phyloP scores from a whole-genome alignment of 208 protist species.

The Trypanosoma avium region DNA sequence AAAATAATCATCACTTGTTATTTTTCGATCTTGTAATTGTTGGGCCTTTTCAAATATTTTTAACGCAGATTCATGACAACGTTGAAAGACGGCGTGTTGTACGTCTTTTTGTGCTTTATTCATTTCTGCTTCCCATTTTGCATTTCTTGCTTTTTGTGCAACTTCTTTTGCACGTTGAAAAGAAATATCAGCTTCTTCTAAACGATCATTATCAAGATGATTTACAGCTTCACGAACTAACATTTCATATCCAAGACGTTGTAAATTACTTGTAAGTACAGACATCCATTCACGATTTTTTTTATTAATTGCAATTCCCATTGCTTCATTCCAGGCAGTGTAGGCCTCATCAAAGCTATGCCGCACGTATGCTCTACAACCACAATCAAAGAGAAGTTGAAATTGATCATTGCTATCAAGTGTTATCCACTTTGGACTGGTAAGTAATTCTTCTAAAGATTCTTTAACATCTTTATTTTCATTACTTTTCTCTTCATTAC shows the following conservation, averaged over 20 bases:
- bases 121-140: constrained; percentile 83
- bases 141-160: constrained; percentile 83
- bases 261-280: constrained; percentile 85
- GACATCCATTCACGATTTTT: constrained; percentile 92
- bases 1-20: constrained; percentile 78
- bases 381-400: constrained; percentile 78
- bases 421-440: constrained; percentile 29
- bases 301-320: constrained; percentile 69
- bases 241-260: constrained; percentile 90
- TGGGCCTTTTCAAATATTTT: constrained; percentile 71
- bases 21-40: constrained; percentile 23
- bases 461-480: not conserved
- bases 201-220: constrained; percentile 57
- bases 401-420: constrained; percentile 68
- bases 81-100: constrained; percentile 82
- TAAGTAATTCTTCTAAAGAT: constrained; percentile 13
- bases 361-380: constrained; percentile 73
- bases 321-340: constrained; percentile 88
- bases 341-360: constrained; percentile 84
- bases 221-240: constrained; percentile 73
- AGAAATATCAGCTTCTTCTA: constrained; percentile 70
- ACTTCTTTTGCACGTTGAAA: constrained; percentile 79
- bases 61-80: constrained; percentile 80
- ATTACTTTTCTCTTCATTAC: not conserved
- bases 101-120: constrained; percentile 69